Base-by-base conservation (phyloP, 495 filamentous ascomycete species). In the Tuber brumale region DNA sequence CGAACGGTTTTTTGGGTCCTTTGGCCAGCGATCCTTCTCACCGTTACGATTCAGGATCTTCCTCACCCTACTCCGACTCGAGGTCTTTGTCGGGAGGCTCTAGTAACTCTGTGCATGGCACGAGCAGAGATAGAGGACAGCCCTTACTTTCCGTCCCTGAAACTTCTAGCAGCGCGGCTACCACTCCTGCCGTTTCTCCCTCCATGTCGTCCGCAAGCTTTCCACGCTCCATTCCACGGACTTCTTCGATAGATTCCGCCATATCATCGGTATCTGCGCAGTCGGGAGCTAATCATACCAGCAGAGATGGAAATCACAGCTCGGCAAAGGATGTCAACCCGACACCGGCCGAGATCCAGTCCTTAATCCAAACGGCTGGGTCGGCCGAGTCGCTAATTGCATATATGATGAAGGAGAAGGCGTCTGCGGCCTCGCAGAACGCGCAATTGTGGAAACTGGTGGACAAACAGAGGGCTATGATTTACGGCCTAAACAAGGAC, bases 381-480 rank as follows among this genome's bases (percentile, higher is more conserved):
- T 97, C 94, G 61, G 86, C 94, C 69, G 95, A 99, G 81, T 92
- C 92, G 74, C 91, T 95, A 18, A 93, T 99, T 76, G 89, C 93
- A 81, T 92, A 94, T 82, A 86, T 99, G 75, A 84, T 97, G 70
- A 95, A 93, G 81, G 95, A 98, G 81, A 98, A 97, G 84, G 90
- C 94, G 74, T 91, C 92, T 39, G 90, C 93, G 48, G 88, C 92
- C 10, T 90, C 93, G 75, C 95, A 97, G 79, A 98, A 98, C 83
- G 87, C 91, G 23, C 95, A 98, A 84, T 85, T 99, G 76, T 99
- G 95, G 95, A 90, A 93, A 73, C 85, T 99, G 70, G 94, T 99
- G 41, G 94, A 98, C 83, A 98, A 99, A 84, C 95, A 99, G 84
- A 88, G 95, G 70, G 90, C 94, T 0, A 92, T 99, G 88, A 94